Percentiles rank a stretch among this genome's conserved stretches.
Evolutionary conservation across 768 basidiomycete species (phyloP).

Genomic region (Russula ochroleuca): DNA sequence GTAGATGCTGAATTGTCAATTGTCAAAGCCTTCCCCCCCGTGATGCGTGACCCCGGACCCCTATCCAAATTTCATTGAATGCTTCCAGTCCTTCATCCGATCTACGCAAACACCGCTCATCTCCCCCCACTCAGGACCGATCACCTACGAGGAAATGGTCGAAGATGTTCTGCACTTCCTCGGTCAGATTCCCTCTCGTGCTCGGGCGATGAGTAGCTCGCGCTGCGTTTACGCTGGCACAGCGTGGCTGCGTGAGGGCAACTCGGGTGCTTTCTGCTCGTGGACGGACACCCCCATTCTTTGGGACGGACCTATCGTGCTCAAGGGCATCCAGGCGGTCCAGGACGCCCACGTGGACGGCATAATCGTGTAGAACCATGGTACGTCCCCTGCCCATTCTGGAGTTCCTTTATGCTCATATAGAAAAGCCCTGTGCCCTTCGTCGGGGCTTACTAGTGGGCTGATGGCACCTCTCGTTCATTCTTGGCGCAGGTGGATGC

Average conservation of each 20-base stretch:
- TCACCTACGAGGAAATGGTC: no score
- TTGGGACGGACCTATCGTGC: conserved; percentile 72
- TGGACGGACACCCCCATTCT: conserved; percentile 71
- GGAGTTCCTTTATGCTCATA: neutral
- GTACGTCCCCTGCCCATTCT: conserved; percentile 35
- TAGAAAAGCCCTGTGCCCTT: neutral
- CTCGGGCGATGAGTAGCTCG: conserved; percentile 50
- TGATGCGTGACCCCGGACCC: no score
- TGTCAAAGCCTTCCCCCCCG: no score
- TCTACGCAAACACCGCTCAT: no score
- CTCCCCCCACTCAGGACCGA: no score
- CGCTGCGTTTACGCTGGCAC: conserved; percentile 42
- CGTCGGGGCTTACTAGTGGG: neutral
- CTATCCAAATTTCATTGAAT: no score
- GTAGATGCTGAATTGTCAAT: no score
- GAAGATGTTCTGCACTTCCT: no score
- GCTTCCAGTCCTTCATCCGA: no score
- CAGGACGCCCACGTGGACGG: conserved; percentile 73
- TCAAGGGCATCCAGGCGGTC: conserved; percentile 73
- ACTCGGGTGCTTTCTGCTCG: conserved; percentile 55
- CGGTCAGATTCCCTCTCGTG: no score
- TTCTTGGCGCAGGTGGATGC: conserved; percentile 51
- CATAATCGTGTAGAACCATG: conserved; percentile 79
- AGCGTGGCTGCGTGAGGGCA: conserved; percentile 60
- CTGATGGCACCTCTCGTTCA: neutral